Evolutionary conservation across 2,329 filamentous ascomycete genomes (phyloP), one percentile per base, ranked within the genome.

Genomic region (Pseudogymnoascus sp.): DNA sequence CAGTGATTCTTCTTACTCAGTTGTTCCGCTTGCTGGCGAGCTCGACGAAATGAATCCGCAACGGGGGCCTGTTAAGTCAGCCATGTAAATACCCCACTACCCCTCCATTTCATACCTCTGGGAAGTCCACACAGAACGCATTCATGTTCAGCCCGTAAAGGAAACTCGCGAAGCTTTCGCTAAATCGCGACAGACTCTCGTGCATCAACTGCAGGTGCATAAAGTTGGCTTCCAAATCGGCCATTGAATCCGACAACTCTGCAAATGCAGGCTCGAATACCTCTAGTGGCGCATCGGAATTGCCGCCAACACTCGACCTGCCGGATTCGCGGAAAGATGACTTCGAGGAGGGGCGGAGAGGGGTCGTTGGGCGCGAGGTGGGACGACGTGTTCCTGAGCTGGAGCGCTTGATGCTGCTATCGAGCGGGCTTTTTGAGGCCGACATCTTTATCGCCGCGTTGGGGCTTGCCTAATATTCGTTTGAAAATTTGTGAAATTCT

Each of bases 111-210:
- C 73, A 60, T 77, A 92, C 92, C 84, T 99, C 94, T 0, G 92
- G 90, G 67, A 97, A 99, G 74, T 99, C 94, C 33, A 97, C 92
- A 74, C 93, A 97, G 74, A 97, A 99, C 1, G 94, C 94, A 75
- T 97, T 97, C 92, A 99, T 97, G 72, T 97, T 97, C 73, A 99
- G 75, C 1, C 94, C 94, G 70, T 97, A 99, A 52, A 99, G 77
- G 71, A 99, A 97, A 69, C 89, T 91, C 1, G 92, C 92, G 75
- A 99, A 99, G 72, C 90, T 95, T 80, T 99, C 94, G 75, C 88
- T 93, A 76, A 99, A 99, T 26, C 94, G 85, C 23, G 91, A 86
- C 68, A 99, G 77, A 71, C 91, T 96, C 78, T 97, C 93, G 72
- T 99, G 92, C 87, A 99, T 95, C 66, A 97, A 79, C 75, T 97